Base-by-base conservation (phyloP, 371 early-diverging fungal genomes). In the Mucor piriformis region DNA sequence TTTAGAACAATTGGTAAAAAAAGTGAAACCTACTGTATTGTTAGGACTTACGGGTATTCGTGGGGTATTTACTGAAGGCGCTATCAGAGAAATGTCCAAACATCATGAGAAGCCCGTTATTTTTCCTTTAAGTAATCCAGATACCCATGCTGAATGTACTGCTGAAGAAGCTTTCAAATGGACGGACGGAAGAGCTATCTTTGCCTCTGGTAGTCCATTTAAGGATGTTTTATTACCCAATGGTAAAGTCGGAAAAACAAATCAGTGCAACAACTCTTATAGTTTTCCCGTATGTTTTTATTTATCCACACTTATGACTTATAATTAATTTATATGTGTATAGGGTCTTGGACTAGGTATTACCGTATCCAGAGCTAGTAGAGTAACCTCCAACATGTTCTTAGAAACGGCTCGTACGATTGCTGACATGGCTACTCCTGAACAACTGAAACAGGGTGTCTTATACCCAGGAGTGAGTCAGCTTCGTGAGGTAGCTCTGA, bases 41-140 rank as follows among this genome's bases (percentile, higher is more conserved):
- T 63, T 88, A 15, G 88, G 88, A 18, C 66, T 88, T 37, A 80
- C 82, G 13, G 83, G 83, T 50, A 67, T 79, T 33, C 73, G 61
- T n/a, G 86, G 87, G 20, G 80, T 82, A 12, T 88, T 88, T 50
- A 76, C 79, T 3, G 82, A 84, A 61, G 68, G 81, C 23, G 77
- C 82, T 10, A 65, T 79, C 25, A 70, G 80, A 29, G 69, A 66
- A 34, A 86, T 88, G 86, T 83, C 87, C 6, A 72, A 74, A 6
- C 64, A 83, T 46, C 70, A 75, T 6, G 80, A 83, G 40, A 70
- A 76, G 23, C 88, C 88, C 3, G 75, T 82, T 8, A 69, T 88
- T 5, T 86, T 88, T 68, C 86, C 88, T 13, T 71, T 88, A 15
- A 82, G 83, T 42, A 88, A 88, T 42, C 88, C 88, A 11, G 84